Evolutionary conservation across 108 stramenopile genomes (phyloP).

Genomic region (Skeletonema marinoi): DNA sequence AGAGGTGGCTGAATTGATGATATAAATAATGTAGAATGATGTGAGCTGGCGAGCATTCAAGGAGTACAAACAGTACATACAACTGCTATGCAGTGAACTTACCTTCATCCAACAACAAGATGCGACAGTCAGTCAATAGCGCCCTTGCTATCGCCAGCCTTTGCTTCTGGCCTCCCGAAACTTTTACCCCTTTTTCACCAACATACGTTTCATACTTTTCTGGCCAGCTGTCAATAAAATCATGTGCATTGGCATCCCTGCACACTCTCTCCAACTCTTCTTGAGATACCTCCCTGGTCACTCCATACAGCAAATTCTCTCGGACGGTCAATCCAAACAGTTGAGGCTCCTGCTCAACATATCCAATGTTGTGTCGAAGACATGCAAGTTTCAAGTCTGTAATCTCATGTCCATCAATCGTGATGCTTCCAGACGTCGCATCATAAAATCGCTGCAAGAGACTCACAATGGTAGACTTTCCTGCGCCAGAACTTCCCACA

Average conservation of each 20-base stretch:
- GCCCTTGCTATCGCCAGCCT: conserved; percentile 92
- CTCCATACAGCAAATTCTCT: conserved; percentile 91
- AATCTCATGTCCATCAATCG: conserved; percentile 88
- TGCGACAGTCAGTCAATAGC: conserved; percentile 66
- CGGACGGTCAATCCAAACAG: conserved; percentile 89
- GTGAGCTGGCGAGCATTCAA: background rate
- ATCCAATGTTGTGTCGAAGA: conserved; percentile 86
- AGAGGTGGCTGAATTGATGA: conserved; percentile 4
- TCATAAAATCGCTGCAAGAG: conserved; percentile 95
- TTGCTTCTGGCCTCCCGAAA: conserved; percentile 95
- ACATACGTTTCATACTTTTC: conserved; percentile 86
- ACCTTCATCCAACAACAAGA: conserved; percentile 90
- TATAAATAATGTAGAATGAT: background rate
- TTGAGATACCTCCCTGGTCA: conserved; percentile 64
- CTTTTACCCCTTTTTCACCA: conserved; percentile 81
- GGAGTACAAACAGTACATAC: background rate
- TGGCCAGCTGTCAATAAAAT: conserved; percentile 77
- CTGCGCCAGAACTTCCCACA: conserved; percentile 77
- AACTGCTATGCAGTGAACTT: background rate
- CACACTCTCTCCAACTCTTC: conserved; percentile 71
- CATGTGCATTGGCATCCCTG: conserved; percentile 83
- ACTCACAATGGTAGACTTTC: conserved; percentile 76
- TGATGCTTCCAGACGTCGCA: conserved; percentile 67
- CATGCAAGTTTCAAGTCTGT: conserved; percentile 76
- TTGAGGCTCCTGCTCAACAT: conserved; percentile 92